phyloP scores from a whole-genome alignment of 1,139 yeast species.

The Chernovozyma aurita region DNA sequence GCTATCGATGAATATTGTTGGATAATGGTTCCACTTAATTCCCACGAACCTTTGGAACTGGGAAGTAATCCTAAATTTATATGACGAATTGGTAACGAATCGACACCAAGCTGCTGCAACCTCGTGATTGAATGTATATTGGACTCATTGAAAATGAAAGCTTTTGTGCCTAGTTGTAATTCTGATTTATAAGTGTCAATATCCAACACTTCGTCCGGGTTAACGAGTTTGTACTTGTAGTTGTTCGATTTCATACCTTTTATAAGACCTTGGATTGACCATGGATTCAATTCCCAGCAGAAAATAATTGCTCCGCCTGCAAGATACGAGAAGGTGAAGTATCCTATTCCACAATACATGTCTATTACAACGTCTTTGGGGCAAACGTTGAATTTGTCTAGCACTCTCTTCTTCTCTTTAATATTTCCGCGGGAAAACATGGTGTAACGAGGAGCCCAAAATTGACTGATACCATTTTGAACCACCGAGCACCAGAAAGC shows the following conservation, averaged over 20 bases:
- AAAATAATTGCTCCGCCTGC: slow-evolving; percentile 49
- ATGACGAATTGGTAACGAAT: slow-evolving; percentile 42
- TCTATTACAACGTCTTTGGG: slow-evolving; percentile 50
- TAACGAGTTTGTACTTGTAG: slow-evolving; percentile 33
- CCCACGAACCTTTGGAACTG: slow-evolving; percentile 35
- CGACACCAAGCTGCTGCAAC: slow-evolving; percentile 21
- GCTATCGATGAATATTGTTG: slow-evolving; percentile 3
- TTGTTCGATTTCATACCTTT: slow-evolving; percentile 50
- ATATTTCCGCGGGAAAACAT: slow-evolving; percentile 92
- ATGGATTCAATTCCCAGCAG: slow-evolving; percentile 85
- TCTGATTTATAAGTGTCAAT: slow-evolving; percentile 10
- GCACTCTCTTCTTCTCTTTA: slow-evolving; percentile 69
- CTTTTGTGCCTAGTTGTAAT: slow-evolving; percentile 16
- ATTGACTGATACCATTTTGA: slow-evolving; percentile 74
- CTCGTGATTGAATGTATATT: slow-evolving; percentile 49
- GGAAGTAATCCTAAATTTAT: slow-evolving; percentile 79
- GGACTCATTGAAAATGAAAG: slow-evolving; percentile 54
- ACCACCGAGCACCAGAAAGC: slow-evolving; percentile 71
- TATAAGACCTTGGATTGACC: slow-evolving; percentile 72
- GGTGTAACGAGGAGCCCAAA: slow-evolving; percentile 82
- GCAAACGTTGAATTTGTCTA: slow-evolving; percentile 20
- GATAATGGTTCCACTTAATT: slow-evolving; percentile 10
- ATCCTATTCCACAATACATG: slow-evolving; percentile 82
- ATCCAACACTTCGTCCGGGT: slow-evolving; percentile 23
- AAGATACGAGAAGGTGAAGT: slow-evolving; percentile 70